phyloP scores from a whole-genome alignment of 2,329 filamentous ascomycete species.

The Amylocarpus encephaloides region DNA sequence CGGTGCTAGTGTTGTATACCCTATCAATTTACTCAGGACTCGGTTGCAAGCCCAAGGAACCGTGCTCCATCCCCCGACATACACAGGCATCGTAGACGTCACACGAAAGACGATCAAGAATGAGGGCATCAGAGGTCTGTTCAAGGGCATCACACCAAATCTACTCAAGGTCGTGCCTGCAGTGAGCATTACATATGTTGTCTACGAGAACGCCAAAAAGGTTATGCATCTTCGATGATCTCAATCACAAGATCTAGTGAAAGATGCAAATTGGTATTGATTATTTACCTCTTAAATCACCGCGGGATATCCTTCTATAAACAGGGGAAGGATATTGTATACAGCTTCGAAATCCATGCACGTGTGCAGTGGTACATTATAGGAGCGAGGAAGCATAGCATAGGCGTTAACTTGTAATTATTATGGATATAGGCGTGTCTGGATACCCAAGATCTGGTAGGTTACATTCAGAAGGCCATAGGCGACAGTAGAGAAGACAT shows the following conservation, averaged over 20 bases:
- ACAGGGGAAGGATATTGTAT: too few relatives aligned
- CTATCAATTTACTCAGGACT: constrained; percentile 87
- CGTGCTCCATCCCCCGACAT: constrained; percentile 80
- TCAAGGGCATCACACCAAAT: constrained; percentile 93
- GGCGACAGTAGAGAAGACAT: background rate
- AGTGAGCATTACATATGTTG: constrained; percentile 89
- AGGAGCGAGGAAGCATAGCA: constrained; percentile 1
- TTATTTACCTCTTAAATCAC: too few relatives aligned
- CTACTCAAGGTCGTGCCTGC: constrained; percentile 93
- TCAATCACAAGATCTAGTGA: background rate
- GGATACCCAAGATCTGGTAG: constrained; percentile 3
- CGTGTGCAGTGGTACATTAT: background rate
- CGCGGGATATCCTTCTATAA: too few relatives aligned
- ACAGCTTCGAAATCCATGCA: too few relatives aligned
- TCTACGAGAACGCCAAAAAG: constrained; percentile 85
- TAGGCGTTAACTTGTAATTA: background rate
- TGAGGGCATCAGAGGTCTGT: constrained; percentile 80
- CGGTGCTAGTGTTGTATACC: constrained; percentile 90
- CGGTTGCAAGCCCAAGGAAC: constrained; percentile 92
- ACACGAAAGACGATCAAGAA: constrained; percentile 73
- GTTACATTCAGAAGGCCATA: background rate
- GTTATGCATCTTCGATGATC: constrained; percentile 41
- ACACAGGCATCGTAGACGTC: constrained; percentile 87
- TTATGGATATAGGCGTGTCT: background rate
- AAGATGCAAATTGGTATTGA: too few relatives aligned